Conservation (phyloP, 83 land plant species). For the Isoetes engelmannii region DNA sequence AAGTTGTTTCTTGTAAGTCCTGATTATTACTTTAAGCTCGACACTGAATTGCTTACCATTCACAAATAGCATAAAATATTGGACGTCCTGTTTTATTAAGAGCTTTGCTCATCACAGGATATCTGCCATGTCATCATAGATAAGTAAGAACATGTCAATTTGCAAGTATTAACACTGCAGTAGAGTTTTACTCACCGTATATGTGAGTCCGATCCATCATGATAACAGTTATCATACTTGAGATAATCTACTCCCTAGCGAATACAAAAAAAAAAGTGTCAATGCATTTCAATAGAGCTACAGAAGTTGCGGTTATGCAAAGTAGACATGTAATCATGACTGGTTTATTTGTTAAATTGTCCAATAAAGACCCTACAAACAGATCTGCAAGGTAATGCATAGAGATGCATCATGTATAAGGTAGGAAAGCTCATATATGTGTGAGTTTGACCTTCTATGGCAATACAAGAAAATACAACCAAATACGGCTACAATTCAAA, state of each 20-base stretch:
- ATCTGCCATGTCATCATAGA: slow-evolving; percentile 12
- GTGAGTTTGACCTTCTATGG: too few relatives aligned
- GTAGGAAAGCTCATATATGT: too few relatives aligned
- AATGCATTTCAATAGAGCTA: too few relatives aligned
- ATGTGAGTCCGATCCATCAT: not conserved
- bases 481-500: too few relatives aligned
- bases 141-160: not conserved
- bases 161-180: not conserved
- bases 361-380: not conserved
- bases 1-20: not conserved
- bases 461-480: too few relatives aligned
- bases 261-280: not conserved
- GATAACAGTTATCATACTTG: slow-evolving; percentile 9
- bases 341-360: not conserved
- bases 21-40: not conserved
- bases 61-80: slow-evolving; percentile 20
- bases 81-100: slow-evolving; percentile 15
- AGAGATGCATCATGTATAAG: too few relatives aligned
- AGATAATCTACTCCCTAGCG: slow-evolving; percentile 2
- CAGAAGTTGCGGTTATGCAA: too few relatives aligned
- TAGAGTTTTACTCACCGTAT: not conserved
- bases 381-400: not conserved
- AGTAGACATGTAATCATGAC: too few relatives aligned
- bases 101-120: slow-evolving; percentile 17
- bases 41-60: not conserved